These are phyloP conservation scores for Lentinula novae-zelandiae DNA, from an alignment of 1,284 basidiomycete species.

Conservation along the genomic window DNA sequence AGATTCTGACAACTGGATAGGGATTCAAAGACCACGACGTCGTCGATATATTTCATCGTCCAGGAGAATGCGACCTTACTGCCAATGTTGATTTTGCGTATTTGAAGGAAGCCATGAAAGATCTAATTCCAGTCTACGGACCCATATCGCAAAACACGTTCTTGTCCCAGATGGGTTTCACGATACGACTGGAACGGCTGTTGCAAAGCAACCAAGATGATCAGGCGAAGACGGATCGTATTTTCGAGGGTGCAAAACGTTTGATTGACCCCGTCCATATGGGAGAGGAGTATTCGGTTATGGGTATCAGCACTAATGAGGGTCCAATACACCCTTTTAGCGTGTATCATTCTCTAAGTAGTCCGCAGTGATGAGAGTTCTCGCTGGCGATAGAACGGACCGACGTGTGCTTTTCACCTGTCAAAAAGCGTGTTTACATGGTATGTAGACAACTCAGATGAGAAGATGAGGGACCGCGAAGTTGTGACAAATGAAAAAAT, in stretches of 20 bases:
- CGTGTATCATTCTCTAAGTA: too few species aligned
- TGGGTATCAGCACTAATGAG: constrained; percentile 41
- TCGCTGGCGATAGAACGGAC: too few species aligned
- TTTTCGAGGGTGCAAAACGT: constrained; percentile 47
- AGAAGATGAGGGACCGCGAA: too few species aligned
- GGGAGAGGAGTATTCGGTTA: constrained; percentile 63
- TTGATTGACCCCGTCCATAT: constrained; percentile 62
- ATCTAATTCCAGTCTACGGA: constrained; percentile 51
- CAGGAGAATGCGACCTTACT: constrained; percentile 90
- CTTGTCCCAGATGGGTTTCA: constrained; percentile 67
- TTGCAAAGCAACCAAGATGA: constrained; percentile 40
- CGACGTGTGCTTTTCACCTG: too few species aligned
- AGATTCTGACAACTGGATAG: constrained; percentile 25
- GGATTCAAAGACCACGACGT: constrained; percentile 87
- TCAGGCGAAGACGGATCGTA: constrained; percentile 41
- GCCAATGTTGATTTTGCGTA: constrained; percentile 96
- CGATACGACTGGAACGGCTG: constrained; percentile 56
- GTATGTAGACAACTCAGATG: too few species aligned
- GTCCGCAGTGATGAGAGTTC: too few species aligned
- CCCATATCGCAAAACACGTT: constrained; percentile 71
- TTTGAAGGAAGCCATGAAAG: constrained; percentile 72
- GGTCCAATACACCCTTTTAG: not conserved
- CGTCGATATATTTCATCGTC: constrained; percentile 81
- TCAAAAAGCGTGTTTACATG: too few species aligned
- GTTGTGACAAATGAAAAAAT: not conserved